A percentile compares a stretch with the other conserved stretches of the same genome.
Conservation (phyloP, 306 rosid species). For the Rosa lucieae region DNA sequence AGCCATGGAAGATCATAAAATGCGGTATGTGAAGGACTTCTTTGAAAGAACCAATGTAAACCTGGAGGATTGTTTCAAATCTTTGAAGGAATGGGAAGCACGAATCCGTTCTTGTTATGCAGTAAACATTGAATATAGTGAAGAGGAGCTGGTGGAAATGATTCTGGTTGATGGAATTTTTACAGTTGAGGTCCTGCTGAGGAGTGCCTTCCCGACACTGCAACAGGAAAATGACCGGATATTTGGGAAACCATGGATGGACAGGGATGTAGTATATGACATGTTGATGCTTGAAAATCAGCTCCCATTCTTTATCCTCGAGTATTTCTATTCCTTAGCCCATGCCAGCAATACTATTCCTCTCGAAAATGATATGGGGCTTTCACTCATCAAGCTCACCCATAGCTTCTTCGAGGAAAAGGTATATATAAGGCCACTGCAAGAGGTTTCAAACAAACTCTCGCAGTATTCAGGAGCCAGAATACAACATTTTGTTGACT, state of each 20-base stretch:
- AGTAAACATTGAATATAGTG: neutral
- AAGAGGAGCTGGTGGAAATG: neutral
- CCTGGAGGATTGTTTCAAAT: neutral
- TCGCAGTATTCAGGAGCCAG: neutral
- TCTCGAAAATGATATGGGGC: neutral
- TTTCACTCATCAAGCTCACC: neutral
- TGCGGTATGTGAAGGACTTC: slow-evolving; percentile 13
- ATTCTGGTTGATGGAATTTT: slow-evolving; percentile 8
- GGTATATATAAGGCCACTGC: neutral
- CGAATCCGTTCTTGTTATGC: neutral
- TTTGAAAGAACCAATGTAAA: slow-evolving; percentile 4
- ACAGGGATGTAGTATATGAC: slow-evolving; percentile 26
- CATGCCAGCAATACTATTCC: neutral
- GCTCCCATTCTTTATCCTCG: slow-evolving; percentile 38
- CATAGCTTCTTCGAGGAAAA: neutral
- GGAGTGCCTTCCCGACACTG: neutral
- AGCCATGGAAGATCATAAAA: slow-evolving; percentile 31
- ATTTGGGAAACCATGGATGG: slow-evolving; percentile 31
- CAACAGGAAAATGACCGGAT: slow-evolving; percentile 28
- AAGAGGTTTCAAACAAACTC: neutral
- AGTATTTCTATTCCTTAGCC: slow-evolving; percentile 22
- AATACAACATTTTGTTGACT: slow-evolving; percentile 12
- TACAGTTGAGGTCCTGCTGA: slow-evolving; percentile 26
- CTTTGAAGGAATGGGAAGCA: neutral
- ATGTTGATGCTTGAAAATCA: slow-evolving; percentile 41